Base-by-base conservation (phyloP, 768 basidiomycete species). In the Phaeotremella fagi region DNA sequence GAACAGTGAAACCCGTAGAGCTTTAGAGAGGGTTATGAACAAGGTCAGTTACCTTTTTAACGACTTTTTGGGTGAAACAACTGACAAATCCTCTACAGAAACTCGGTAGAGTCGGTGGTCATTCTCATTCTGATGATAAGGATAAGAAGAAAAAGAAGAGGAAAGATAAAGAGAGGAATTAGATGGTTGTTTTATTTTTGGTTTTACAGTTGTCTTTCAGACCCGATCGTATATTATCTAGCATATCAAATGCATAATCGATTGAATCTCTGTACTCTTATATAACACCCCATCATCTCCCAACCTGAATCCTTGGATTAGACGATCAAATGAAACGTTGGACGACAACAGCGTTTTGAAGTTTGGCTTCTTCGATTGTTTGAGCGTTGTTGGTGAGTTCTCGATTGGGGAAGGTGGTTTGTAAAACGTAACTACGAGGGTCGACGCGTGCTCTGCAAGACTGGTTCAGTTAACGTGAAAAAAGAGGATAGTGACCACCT, bases 341-440 rank as follows among this genome's bases (percentile, higher is more conserved):
- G 14, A 91, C 84, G 3, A 95, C 79, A 16, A 95, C 90, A 50
- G 85, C 87, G 63, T 90, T 90, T 23, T 80, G 78, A 63, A 94
- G 73, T 0, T 83, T 82, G 1, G 88, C 88, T 14, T 77, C 79
- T 63, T 85, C 78, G 53, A 95, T 82, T 2, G 89, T 90, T 61
- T 79, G 77, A 23, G 55, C 61, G 36, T 83, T 76, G 62, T 90
- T 80, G 4, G 83, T 83, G 9, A 95, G 77, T 5, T 79, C 81
- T 35, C 82, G 81, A 69, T 82, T 87, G 1, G 91, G 92, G 80
- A 95, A 95, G 4, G 90, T 88, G 16, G 89, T 92, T 50, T 83
- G 83, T 47, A 95, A 85, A 6, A 82, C 84, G 72, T 91, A 95
- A 0, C 80, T 65, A 1, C 84, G 79, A 7, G 78, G 64, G 61